Base-by-base conservation (phyloP, 768 basidiomycete species). In the Dentipellis fragilis region DNA sequence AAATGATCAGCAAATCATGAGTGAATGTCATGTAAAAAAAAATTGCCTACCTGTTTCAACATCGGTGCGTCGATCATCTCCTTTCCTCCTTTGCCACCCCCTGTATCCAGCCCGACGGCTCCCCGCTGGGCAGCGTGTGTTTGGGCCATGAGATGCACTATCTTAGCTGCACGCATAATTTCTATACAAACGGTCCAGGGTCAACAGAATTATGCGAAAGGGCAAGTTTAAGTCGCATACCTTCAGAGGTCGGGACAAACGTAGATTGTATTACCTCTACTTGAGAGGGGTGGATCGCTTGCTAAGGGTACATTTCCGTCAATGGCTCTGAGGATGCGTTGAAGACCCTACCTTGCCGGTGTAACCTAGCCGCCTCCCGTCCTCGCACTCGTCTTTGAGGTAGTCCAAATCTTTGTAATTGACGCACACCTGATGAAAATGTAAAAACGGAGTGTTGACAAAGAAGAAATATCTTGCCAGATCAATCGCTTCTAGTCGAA, bases 31-130 rank as follows among this genome's bases (percentile, higher is more conserved):
- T 29, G 9, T 37, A 17, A n/a, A 8, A 14, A n/a, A 21, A 21
- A 10, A 23, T 37, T 17, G 2, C n/a, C 56, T 56, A 80, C 85
- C 78, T 89, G 89, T 66, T 89, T 87, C 45, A 94, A 72, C 85
- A 95, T 91, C 0, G 92, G 92, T 8, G 87, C 87, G 67, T 95
- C 92, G 37, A 94, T 86, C 92, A 94, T 93, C 64, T 85, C 83
- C 49, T 81, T 83, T 14, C 74, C 69, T 39, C 68, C 74, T 14
- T 65, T 66, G 2, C 75, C 75, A 45, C 73, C 77, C 19, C 73
- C 71, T 40, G 75, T 65, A 49, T 85, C 84, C 22, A 93, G 72
- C 0, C 89, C 90, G 42, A 87, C 80, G 2, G 92, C 93, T 4
- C 89, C 89, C 38, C 67, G 69, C 46, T 73, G 70, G 17, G 62